These are phyloP conservation scores for Brassica balearica DNA, from an alignment of 441 rosid genomes.

Conservation along the genomic window DNA sequence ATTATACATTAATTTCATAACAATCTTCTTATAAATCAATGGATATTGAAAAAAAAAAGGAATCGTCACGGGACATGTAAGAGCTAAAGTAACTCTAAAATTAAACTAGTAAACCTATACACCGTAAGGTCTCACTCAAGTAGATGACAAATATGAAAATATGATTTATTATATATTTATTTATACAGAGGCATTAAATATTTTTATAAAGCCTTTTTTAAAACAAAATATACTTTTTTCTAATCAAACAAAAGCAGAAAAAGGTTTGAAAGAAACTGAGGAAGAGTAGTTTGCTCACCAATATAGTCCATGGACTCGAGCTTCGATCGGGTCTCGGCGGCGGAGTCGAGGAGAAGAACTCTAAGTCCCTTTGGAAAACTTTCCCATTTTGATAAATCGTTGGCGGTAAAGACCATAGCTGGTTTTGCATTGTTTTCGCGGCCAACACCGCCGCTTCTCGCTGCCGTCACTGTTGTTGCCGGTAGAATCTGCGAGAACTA, in stretches of 20 bases:
- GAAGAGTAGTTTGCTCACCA: conserved; percentile 58
- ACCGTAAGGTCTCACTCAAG: conserved; percentile 18
- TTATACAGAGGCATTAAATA: conserved; percentile 8
- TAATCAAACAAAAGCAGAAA: conserved; percentile 8
- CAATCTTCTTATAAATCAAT: background rate
- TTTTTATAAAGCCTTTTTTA: background rate
- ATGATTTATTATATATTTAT: conserved; percentile 5
- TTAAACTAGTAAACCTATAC: background rate
- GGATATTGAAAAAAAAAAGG: background rate
- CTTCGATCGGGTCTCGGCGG: conserved; percentile 69
- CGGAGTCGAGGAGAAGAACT: conserved; percentile 73
- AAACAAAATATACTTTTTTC: background rate
- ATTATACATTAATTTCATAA: background rate
- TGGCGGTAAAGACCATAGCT: conserved; percentile 93
- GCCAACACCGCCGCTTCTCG: conserved; percentile 46
- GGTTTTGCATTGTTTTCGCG: conserved; percentile 95
- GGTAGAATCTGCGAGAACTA: conserved; percentile 39
- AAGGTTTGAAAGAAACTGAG: conserved; percentile 17
- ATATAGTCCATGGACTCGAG: conserved; percentile 92
- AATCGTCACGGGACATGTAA: conserved; percentile 39
- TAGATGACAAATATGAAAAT: conserved; percentile 4
- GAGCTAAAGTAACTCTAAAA: conserved; percentile 20
- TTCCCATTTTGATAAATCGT: conserved; percentile 89
- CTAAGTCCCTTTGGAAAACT: conserved; percentile 95
- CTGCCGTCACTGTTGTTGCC: conserved; percentile 49